These are phyloP conservation scores for Salvia hispanica DNA, from an alignment of 257 asterid species.

Conservation along the genomic window DNA sequence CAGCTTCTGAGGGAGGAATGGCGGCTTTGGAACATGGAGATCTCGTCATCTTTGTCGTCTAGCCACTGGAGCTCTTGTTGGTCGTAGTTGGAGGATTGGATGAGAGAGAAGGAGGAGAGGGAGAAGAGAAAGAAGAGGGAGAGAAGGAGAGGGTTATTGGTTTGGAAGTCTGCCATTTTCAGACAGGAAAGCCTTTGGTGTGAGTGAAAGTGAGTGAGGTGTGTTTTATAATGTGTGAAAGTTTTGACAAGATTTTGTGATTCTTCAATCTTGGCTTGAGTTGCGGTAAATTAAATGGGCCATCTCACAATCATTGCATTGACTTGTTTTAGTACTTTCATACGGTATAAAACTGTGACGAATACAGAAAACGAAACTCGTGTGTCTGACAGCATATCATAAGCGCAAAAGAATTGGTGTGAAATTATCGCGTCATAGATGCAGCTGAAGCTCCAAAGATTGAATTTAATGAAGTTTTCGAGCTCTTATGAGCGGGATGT, in stretches of 20 bases:
- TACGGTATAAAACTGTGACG: too few species aligned
- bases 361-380: too few species aligned
- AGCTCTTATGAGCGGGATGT: too few species aligned
- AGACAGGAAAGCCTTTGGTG: slow-evolving; percentile 20
- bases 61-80: slow-evolving; percentile 62
- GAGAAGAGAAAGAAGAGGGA: slow-evolving; percentile 23
- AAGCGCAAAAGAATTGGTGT: too few species aligned
- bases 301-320: slow-evolving; percentile 31
- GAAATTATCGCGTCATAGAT: too few species aligned
- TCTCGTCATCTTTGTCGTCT: slow-evolving; percentile 56
- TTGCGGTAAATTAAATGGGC: slow-evolving; percentile 44
- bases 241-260: slow-evolving; percentile 26
- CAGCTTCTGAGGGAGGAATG: slow-evolving; percentile 58
- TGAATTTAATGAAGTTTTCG: too few species aligned
- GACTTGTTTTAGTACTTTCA: neutral
- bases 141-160: slow-evolving; percentile 15
- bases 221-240: slow-evolving; percentile 22
- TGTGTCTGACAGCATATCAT: too few species aligned
- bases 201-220: neutral
- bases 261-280: slow-evolving; percentile 54
- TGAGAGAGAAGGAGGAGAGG: slow-evolving; percentile 32
- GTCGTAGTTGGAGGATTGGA: slow-evolving; percentile 45
- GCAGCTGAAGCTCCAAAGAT: too few species aligned
- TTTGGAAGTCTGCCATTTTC: slow-evolving; percentile 42
- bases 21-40: slow-evolving; percentile 50